Conservation (phyloP, 2,329 filamentous ascomycete species). For the Xylaria sp. region DNA sequence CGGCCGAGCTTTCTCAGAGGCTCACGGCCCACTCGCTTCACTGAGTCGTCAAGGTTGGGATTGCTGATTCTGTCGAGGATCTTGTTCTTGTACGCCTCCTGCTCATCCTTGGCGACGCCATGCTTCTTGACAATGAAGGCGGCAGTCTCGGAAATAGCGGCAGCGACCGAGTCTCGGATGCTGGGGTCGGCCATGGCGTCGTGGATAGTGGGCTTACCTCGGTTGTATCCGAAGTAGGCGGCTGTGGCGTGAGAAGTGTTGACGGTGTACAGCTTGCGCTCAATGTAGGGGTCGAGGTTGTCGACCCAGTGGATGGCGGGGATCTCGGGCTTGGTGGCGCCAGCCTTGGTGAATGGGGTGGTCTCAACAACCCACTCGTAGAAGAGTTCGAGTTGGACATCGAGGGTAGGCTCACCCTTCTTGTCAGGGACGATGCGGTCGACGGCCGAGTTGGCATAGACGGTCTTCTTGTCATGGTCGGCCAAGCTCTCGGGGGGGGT, state of each 20-base stretch:
- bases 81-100: slow-evolving; percentile 87
- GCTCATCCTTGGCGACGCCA: slow-evolving; percentile 77
- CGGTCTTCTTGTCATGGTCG: slow-evolving; percentile 77
- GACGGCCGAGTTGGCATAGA: slow-evolving; percentile 97
- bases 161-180: slow-evolving; percentile 82
- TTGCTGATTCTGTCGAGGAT: slow-evolving; percentile 95
- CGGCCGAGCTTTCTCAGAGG: slow-evolving; percentile 93
- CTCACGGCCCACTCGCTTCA: slow-evolving; percentile 94
- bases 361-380: slow-evolving; percentile 98
- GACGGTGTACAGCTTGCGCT: slow-evolving; percentile 99
- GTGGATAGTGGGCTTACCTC: slow-evolving; percentile 87
- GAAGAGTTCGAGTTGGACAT: slow-evolving; percentile 98
- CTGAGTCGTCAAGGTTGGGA: slow-evolving; percentile 89
- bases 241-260: slow-evolving; percentile 98
- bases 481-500: slow-evolving; percentile 74
- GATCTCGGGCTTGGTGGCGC: slow-evolving; percentile 55
- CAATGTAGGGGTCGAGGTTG: slow-evolving; percentile 92
- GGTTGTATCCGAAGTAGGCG: slow-evolving; percentile 92
- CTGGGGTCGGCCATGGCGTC: slow-evolving; percentile 84
- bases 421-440: slow-evolving; percentile 98
- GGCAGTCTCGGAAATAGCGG: slow-evolving; percentile 86
- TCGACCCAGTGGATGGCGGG: slow-evolving; percentile 90
- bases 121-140: slow-evolving; percentile 89
- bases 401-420: slow-evolving; percentile 79
- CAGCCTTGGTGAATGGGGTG: slow-evolving; percentile 74